Percentiles rank a stretch among this genome's conserved stretches.
These are phyloP conservation scores for Pythium sukuiense DNA, from an alignment of 352 stramenopile genomes.

Conservation along the genomic window DNA sequence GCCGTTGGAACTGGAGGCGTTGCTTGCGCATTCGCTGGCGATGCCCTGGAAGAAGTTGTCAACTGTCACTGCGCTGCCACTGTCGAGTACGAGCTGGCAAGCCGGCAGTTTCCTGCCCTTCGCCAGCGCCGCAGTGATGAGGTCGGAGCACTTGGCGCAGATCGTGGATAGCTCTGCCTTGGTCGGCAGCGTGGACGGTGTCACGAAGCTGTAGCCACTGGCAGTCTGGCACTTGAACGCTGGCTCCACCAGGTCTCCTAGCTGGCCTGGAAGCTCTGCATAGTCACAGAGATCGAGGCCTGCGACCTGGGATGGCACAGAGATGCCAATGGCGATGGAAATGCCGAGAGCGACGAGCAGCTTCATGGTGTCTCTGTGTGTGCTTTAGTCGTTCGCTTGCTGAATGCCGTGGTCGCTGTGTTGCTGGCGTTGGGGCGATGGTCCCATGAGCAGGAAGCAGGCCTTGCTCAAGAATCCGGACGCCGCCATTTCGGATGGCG, in stretches of 20 bases:
- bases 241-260: constrained; percentile 20
- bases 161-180: constrained; percentile 19
- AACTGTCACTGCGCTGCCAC: constrained; percentile 20
- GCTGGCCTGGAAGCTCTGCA: constrained; percentile 18
- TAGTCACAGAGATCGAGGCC: constrained; percentile 15
- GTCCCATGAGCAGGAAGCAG: neutral
- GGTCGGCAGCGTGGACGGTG: constrained; percentile 21
- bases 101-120: constrained; percentile 7
- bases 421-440: neutral
- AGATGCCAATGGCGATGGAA: neutral
- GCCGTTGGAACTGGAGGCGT: neutral
- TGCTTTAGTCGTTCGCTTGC: neutral
- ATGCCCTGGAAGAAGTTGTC: constrained; percentile 21
- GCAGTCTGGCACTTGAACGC: constrained; percentile 31
- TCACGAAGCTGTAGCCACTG: constrained; percentile 26
- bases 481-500: neutral
- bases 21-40: constrained; percentile 7
- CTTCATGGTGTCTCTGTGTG: constrained; percentile 1
- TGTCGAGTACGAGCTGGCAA: constrained; percentile 20
- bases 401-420: neutral
- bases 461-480: neutral
- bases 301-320: neutral
- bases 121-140: constrained; percentile 7
- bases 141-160: constrained; percentile 18
- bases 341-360: neutral